A percentile compares a stretch with the other conserved stretches of the same genome.
phyloP scores from a whole-genome alignment of 257 asterid species.

The Nicotiana otophora region DNA sequence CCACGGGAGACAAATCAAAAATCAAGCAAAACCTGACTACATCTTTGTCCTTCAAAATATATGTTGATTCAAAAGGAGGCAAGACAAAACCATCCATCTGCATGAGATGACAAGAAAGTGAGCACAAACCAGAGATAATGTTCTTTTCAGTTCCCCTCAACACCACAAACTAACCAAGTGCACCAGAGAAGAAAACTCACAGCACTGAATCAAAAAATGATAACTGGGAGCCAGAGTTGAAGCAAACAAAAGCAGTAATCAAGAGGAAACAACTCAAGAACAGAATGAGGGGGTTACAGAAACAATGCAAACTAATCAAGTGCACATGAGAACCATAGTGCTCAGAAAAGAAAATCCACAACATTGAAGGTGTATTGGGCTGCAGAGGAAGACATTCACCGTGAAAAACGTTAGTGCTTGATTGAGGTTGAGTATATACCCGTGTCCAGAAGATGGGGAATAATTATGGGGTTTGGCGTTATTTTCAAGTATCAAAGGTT shows the following conservation, averaged over 20 bases:
- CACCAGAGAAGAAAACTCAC: not conserved
- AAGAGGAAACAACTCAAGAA: not conserved
- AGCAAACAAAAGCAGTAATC: not conserved
- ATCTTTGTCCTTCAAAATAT: constrained; percentile 63
- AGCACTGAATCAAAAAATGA: not conserved
- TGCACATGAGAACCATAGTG: not conserved
- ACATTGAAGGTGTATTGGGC: not conserved
- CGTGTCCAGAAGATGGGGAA: not conserved
- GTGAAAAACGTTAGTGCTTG: not conserved
- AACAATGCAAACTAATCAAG: not conserved
- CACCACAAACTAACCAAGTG: not conserved
- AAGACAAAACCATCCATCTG: constrained; percentile 78
- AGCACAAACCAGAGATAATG: not conserved
- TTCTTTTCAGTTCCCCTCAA: not conserved
- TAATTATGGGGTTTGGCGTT: not conserved
- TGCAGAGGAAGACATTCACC: not conserved
- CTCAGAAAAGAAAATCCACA: constrained; percentile 2
- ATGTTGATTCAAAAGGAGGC: constrained; percentile 66
- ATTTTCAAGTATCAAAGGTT: not conserved
- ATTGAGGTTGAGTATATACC: not conserved
- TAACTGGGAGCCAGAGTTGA: not conserved
- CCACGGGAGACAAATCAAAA: not conserved
- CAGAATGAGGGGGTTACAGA: not conserved
- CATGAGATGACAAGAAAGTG: constrained; percentile 12
- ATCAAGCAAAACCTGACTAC: constrained; percentile 48